Evolutionary conservation across 2,329 filamentous ascomycete genomes (phyloP).

Genomic region (Metarhizium robertsii): DNA sequence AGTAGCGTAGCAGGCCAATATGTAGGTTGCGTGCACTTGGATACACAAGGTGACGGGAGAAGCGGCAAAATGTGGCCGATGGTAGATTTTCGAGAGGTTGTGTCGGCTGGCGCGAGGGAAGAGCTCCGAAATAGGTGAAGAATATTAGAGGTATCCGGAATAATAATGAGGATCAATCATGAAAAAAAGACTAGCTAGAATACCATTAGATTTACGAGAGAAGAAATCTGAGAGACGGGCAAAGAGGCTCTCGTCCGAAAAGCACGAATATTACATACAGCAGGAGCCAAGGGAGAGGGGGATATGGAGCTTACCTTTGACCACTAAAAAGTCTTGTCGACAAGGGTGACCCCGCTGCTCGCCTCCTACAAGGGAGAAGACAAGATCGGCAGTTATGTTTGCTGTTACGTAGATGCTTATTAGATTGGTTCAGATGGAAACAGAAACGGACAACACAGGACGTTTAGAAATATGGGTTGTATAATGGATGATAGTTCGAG

Average conservation of each 20-base stretch:
- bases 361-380: conserved; percentile 4
- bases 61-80: neutral
- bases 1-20: neutral
- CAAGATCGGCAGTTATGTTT: neutral
- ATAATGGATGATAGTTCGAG: neutral
- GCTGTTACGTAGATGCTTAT: neutral
- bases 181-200: conserved; percentile 3
- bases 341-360: conserved; percentile 5
- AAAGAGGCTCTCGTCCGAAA: conserved; percentile 1
- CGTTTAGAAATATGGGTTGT: neutral
- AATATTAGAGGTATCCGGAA: neutral
- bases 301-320: conserved; percentile 4
- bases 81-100: neutral
- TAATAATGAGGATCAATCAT: neutral
- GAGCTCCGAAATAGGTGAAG: neutral
- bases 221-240: conserved; percentile 5
- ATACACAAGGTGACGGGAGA: neutral
- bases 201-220: neutral
- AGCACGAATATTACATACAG: neutral
- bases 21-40: neutral
- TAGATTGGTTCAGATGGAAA: neutral
- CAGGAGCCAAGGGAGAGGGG: conserved; percentile 3
- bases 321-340: conserved; percentile 5
- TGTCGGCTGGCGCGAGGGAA: neutral
- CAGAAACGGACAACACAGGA: too few species aligned